These are phyloP conservation scores for Monosporascus sp. DNA, from an alignment of 2,329 filamentous ascomycete species.

Conservation along the genomic window DNA sequence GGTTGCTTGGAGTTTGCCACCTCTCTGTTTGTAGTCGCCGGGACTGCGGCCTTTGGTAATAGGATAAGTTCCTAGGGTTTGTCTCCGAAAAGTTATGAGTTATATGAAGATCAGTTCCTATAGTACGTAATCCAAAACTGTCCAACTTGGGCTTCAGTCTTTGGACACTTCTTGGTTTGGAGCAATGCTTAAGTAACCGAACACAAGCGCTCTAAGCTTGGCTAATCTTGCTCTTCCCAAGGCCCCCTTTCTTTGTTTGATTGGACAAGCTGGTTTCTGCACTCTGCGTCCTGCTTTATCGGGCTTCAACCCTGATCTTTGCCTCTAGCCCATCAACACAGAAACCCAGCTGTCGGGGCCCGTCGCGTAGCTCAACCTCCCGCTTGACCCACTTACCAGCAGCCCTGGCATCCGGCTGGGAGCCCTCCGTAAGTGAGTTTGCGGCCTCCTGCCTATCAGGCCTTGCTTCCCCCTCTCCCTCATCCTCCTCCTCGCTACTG, in stretches of 20 bases:
- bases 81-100: slow-evolving; percentile 1
- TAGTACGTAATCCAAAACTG: background rate
- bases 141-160: background rate
- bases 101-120: background rate
- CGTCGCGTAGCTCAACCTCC: slow-evolving; percentile 74
- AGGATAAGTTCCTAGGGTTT: background rate
- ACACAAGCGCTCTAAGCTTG: too few species aligned
- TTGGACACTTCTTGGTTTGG: background rate
- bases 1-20: background rate
- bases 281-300: slow-evolving; percentile 14
- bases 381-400: slow-evolving; percentile 64
- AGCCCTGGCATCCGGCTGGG: slow-evolving; percentile 22
- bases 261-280: background rate
- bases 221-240: too few species aligned
- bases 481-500: slow-evolving; percentile 48
- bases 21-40: slow-evolving; percentile 8
- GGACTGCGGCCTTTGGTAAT: background rate
- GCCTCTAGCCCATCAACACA: slow-evolving; percentile 72
- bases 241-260: background rate
- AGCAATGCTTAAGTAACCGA: background rate
- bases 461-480: slow-evolving; percentile 29
- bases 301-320: slow-evolving; percentile 62
- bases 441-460: slow-evolving; percentile 13
- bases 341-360: slow-evolving; percentile 76
- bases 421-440: slow-evolving; percentile 9